These are phyloP conservation scores for Vicia sativa DNA, from an alignment of 306 rosid species.

Conservation along the genomic window DNA sequence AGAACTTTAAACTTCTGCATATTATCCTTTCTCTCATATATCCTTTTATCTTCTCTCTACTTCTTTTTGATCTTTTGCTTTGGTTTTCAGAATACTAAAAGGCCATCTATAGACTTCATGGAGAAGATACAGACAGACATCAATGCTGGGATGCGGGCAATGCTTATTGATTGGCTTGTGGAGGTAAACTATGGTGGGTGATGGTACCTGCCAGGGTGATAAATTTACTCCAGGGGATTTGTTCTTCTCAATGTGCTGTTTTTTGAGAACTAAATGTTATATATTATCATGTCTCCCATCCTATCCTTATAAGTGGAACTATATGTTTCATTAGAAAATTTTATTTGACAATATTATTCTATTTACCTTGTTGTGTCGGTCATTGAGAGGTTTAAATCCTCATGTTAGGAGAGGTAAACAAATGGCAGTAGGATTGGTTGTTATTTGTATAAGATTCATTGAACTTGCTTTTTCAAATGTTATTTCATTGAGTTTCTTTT, in stretches of 20 bases:
- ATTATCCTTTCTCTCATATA: slow-evolving; percentile 2
- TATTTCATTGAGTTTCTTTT: not conserved
- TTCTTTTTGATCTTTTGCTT: slow-evolving; percentile 7
- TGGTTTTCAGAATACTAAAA: slow-evolving; percentile 59
- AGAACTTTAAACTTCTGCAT: no score
- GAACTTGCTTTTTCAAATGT: not conserved
- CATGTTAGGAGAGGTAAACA: not conserved
- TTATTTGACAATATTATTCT: slow-evolving; percentile 12
- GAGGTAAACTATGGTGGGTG: slow-evolving; percentile 63
- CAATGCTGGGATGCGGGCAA: slow-evolving; percentile 80
- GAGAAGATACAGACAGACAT: slow-evolving; percentile 78
- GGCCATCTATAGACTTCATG: slow-evolving; percentile 78
- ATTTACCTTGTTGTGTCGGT: slow-evolving; percentile 1
- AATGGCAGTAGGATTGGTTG: not conserved
- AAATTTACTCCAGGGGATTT: slow-evolving; percentile 23
- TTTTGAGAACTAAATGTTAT: not conserved
- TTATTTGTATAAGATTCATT: not conserved
- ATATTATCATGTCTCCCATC: not conserved
- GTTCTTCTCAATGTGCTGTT: slow-evolving; percentile 3
- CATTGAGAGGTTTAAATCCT: not conserved
- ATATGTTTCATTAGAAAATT: slow-evolving; percentile 8
- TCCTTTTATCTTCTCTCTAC: slow-evolving; percentile 4
- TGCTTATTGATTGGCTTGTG: slow-evolving; percentile 82
- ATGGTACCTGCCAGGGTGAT: slow-evolving; percentile 31
- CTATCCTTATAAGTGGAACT: slow-evolving; percentile 14